These are phyloP conservation scores for Candida ovalis DNA, from an alignment of 805 yeast genomes.

Conservation along the genomic window DNA sequence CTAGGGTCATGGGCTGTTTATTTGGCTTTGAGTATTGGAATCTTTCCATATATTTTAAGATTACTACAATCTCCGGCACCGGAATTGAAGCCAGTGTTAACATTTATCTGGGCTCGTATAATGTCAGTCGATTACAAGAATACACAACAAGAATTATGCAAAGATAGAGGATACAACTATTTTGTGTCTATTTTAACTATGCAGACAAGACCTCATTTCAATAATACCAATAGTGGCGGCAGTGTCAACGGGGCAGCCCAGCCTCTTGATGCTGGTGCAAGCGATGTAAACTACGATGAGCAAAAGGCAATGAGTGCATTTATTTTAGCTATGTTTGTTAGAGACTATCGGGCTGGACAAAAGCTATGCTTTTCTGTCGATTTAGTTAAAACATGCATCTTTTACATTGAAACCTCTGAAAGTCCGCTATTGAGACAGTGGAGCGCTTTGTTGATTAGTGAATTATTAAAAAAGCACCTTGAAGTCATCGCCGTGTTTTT, in stretches of 20 bases:
- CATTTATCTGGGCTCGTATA: slow-evolving; percentile 96
- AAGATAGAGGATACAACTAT: slow-evolving; percentile 86
- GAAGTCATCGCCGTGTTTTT: slow-evolving; percentile 72
- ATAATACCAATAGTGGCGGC: slow-evolving; percentile 5
- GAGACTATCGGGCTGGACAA: slow-evolving; percentile 78
- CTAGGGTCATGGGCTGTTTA: slow-evolving; percentile 98
- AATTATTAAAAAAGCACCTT: slow-evolving; percentile 66
- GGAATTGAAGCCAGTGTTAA: slow-evolving; percentile 88
- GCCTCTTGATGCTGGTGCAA: slow-evolving; percentile 22
- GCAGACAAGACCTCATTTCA: slow-evolving; percentile 22
- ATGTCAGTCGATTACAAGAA: slow-evolving; percentile 91
- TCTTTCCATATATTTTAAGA: slow-evolving; percentile 90
- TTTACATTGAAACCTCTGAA: slow-evolving; percentile 67
- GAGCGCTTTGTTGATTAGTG: slow-evolving; percentile 78
- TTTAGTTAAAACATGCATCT: slow-evolving; percentile 61
- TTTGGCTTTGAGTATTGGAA: slow-evolving; percentile 87
- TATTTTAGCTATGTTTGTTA: slow-evolving; percentile 77
- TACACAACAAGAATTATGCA: slow-evolving; percentile 87
- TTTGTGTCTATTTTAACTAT: slow-evolving; percentile 73
- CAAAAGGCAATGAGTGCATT: slow-evolving; percentile 96
- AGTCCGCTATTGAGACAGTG: slow-evolving; percentile 88
- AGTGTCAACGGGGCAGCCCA: slow-evolving; percentile 16
- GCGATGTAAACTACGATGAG: slow-evolving; percentile 58
- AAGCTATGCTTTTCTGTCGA: slow-evolving; percentile 73
- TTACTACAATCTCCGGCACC: slow-evolving; percentile 92